These are phyloP conservation scores for Zasmidium cellare DNA, from an alignment of 2,329 filamentous ascomycete species.

Conservation along the genomic window DNA sequence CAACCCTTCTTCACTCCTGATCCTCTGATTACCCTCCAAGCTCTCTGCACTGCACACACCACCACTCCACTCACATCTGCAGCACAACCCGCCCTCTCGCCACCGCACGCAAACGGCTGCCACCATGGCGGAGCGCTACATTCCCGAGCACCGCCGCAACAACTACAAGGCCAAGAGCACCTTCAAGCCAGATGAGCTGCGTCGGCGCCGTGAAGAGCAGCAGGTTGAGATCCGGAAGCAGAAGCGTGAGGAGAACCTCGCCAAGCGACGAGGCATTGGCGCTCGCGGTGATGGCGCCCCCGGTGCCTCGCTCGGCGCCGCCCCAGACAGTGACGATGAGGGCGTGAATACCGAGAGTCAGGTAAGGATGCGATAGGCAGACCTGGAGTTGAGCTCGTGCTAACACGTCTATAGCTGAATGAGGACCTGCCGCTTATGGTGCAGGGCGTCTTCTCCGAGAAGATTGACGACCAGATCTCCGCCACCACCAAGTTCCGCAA, in stretches of 20 bases:
- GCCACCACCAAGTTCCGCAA: constrained; percentile 98
- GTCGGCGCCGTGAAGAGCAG: constrained; percentile 96
- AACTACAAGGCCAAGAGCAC: constrained; percentile 99
- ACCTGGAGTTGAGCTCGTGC: constrained; percentile 5
- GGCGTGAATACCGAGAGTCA: constrained; percentile 91
- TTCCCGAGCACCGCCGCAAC: constrained; percentile 97
- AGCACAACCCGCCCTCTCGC: constrained; percentile 17
- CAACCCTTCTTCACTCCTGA: not conserved
- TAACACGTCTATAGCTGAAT: constrained; percentile 66
- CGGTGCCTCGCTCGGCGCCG: constrained; percentile 80
- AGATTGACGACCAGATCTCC: constrained; percentile 96
- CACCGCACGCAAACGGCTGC: constrained; percentile 32
- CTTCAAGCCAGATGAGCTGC: constrained; percentile 98
- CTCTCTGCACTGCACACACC: not conserved
- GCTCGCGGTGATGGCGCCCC: constrained; percentile 69
- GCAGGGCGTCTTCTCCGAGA: constrained; percentile 94
- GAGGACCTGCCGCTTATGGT: constrained; percentile 99
- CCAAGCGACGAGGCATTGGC: constrained; percentile 93
- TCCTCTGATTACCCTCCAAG: not conserved
- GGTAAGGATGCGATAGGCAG: constrained; percentile 58
- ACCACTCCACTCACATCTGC: not conserved
- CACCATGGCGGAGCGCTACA: constrained; percentile 97
- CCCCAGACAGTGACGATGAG: constrained; percentile 96
- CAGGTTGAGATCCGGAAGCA: constrained; percentile 99
- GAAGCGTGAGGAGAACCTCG: constrained; percentile 97